Evolutionary conservation across 2,329 filamentous ascomycete species (phyloP).

Genomic region (Nothophoma quercina): DNA sequence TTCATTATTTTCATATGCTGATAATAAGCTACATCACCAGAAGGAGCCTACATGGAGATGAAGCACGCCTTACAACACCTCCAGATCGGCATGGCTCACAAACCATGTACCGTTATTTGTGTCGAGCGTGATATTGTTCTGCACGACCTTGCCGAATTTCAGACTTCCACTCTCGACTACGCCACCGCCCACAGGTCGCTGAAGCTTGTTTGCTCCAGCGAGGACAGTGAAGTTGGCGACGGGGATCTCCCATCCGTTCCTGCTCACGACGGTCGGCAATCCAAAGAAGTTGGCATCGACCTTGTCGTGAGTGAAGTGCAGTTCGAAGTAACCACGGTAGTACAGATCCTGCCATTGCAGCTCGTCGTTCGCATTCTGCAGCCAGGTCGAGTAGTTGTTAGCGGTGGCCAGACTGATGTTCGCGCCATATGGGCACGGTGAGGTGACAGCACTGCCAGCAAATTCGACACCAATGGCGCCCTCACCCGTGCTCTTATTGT

Average conservation of each 20-base stretch:
- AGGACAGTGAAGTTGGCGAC: conserved; percentile 75
- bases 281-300: conserved; percentile 72
- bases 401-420: conserved; percentile 64
- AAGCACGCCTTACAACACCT: conserved; percentile 31
- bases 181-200: conserved; percentile 58
- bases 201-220: conserved; percentile 66
- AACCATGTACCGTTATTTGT: conserved; percentile 47
- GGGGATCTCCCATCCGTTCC: conserved; percentile 70
- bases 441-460: conserved; percentile 72
- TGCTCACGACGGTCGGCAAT: conserved; percentile 64
- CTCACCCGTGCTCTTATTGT: conserved; percentile 50
- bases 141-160: conserved; percentile 53
- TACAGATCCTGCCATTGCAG: conserved; percentile 77
- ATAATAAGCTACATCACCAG: too few relatives aligned
- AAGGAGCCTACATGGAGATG: too few relatives aligned
- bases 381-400: conserved; percentile 50
- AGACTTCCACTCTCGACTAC: conserved; percentile 65
- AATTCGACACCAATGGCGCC: conserved; percentile 58
- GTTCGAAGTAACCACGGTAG: conserved; percentile 76
- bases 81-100: conserved; percentile 36
- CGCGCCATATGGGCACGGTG: conserved; percentile 65
- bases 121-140: conserved; percentile 46
- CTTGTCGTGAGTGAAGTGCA: conserved; percentile 61
- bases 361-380: conserved; percentile 62
- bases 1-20: too few relatives aligned